A percentile compares a stretch with the other conserved stretches of the same genome.
Evolutionary conservation across 306 rosid genomes (phyloP).

Genomic region (Prunus fruticosa): DNA sequence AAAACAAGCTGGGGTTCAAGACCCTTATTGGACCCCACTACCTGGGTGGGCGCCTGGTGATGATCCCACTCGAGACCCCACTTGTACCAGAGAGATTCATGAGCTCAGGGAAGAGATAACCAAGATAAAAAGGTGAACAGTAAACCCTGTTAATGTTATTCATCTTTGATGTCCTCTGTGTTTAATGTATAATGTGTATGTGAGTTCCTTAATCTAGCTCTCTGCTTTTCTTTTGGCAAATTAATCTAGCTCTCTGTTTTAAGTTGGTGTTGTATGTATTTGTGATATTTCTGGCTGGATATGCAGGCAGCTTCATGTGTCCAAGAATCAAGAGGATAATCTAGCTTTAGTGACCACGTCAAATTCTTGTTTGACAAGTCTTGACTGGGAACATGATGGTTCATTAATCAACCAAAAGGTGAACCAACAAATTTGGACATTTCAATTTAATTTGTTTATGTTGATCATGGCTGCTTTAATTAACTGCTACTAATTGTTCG

Average conservation of each 20-base stretch:
- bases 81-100: slow-evolving; percentile 43
- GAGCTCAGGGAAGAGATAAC: slow-evolving; percentile 58
- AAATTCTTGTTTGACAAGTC: slow-evolving; percentile 34
- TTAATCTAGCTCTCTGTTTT: too few species aligned
- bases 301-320: slow-evolving; percentile 41
- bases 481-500: too few species aligned
- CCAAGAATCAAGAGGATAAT: slow-evolving; percentile 45
- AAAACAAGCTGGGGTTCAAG: slow-evolving; percentile 72
- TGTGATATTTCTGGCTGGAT: not conserved
- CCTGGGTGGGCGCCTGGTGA: slow-evolving; percentile 85
- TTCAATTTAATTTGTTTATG: not conserved
- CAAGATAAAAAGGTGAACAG: slow-evolving; percentile 46
- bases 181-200: not conserved
- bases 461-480: not conserved
- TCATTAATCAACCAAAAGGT: slow-evolving; percentile 50
- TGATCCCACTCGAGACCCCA: slow-evolving; percentile 55
- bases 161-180: not conserved
- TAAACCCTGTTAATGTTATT: not conserved
- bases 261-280: not conserved
- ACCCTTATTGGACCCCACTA: slow-evolving; percentile 86
- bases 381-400: slow-evolving; percentile 35
- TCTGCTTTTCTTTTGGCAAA: too few species aligned
- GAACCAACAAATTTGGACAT: not conserved
- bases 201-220: not conserved
- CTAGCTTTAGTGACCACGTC: slow-evolving; percentile 35